A percentile compares a stretch with the other conserved stretches of the same genome.
These are phyloP conservation scores for Fusarium staphyleae DNA, from an alignment of 2,329 filamentous ascomycete genomes.

Conservation along the genomic window DNA sequence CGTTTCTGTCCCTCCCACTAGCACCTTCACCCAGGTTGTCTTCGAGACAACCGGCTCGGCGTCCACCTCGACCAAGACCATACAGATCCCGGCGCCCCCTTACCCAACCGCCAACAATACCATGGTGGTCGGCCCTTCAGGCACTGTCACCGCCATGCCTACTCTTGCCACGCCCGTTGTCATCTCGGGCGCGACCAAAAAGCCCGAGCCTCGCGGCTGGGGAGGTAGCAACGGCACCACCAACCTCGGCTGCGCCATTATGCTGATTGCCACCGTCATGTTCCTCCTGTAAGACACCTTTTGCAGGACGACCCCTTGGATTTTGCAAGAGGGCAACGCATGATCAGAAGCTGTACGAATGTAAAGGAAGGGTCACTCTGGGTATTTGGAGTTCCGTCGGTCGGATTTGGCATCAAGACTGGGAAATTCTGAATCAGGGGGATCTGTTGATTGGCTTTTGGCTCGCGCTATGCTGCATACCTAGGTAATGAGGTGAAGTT, in stretches of 20 bases:
- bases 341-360: constrained; percentile 3
- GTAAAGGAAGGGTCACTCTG: constrained; percentile 6
- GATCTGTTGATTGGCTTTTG: constrained; percentile 34
- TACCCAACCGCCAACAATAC: constrained; percentile 45
- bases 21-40: constrained; percentile 44
- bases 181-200: constrained; percentile 46
- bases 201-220: constrained; percentile 43
- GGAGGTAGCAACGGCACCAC: constrained; percentile 42
- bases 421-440: constrained; percentile 33
- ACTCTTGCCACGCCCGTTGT: constrained; percentile 39
- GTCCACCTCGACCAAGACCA: constrained; percentile 44
- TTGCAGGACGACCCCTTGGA: background rate
- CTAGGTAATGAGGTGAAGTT: constrained; percentile 37
- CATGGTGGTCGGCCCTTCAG: constrained; percentile 30
- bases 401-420: constrained; percentile 36
- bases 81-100: constrained; percentile 40
- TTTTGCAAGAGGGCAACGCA: constrained; percentile 2
- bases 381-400: constrained; percentile 29
- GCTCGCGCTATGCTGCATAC: constrained; percentile 31
- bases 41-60: constrained; percentile 44
- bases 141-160: constrained; percentile 37
- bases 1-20: constrained; percentile 26
- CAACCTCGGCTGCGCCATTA: constrained; percentile 47
- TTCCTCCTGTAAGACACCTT: constrained; percentile 42
- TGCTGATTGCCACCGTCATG: constrained; percentile 48